Base-by-base conservation (phyloP, 768 basidiomycete species). In the Terana coerulea region DNA sequence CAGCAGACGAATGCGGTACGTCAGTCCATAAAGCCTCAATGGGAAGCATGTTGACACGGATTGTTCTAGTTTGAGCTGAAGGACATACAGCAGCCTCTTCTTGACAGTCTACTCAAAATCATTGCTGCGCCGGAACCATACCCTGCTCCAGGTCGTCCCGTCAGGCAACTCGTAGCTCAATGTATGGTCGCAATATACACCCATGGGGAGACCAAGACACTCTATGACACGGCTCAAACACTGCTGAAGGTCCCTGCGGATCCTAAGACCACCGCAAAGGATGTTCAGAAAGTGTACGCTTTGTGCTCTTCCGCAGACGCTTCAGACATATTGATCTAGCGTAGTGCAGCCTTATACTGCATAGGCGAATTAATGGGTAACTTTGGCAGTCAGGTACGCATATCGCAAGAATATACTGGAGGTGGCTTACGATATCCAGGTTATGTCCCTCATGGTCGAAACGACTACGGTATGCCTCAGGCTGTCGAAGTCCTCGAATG, bases 381-480 rank as follows among this genome's bases (percentile, higher is more conserved):
- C 5, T 90, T 86, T 63, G 95, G 95, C 4, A 75, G 84, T 4
- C 90, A 97, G 72, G 93, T 89, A 64, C 49, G 84, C 61, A 12
- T 14, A 12, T 45, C 9, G 22, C 39, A 22, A n/a, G 30, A 29
- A 15, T n/a, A 30, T 30, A 28, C 14, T 37, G 5, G 3, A 7
- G 8, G 29, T 42, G 22, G 12, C 35, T 52, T 36, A 43, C 30
- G 22, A 29, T n/a, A 24, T 21, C 28, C 43, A 98, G 91, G 84
- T 94, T 64, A 95, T 98, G 94, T 97, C 94, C 0, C 88, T 94
- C 59, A 87, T 95, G 83, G 78, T 85, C 25, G 95, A 98, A 64
- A 88, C 95, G 29, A 71, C 81, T 17, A 71, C 75, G 1, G 72
- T 82, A 0, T 74, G 84, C 0, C 66, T 90, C 36, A 91, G 84